Percentiles rank a stretch among this genome's conserved stretches.
These are phyloP conservation scores for Sarocladium oryzae DNA, from an alignment of 2,329 filamentous ascomycete genomes.

Conservation along the genomic window DNA sequence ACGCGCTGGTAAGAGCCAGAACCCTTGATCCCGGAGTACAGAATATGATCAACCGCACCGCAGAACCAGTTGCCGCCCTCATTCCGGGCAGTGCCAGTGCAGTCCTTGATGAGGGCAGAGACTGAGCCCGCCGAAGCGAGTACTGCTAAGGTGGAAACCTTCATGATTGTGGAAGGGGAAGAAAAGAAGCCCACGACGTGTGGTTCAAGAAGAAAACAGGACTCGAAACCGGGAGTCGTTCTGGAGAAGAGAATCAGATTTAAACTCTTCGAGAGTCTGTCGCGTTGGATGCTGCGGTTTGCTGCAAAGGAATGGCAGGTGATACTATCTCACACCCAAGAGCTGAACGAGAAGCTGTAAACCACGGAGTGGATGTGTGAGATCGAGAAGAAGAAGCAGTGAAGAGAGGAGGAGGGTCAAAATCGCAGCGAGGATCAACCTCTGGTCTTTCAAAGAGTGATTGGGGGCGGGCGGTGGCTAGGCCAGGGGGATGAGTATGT, in stretches of 20 bases:
- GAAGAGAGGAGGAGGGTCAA: not conserved
- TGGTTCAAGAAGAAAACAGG: not conserved
- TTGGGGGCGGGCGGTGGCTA: not conserved
- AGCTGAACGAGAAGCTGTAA: slow-evolving; percentile 6
- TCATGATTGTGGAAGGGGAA: slow-evolving; percentile 20
- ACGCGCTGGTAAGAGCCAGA: slow-evolving; percentile 60
- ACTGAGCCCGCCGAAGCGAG: slow-evolving; percentile 23
- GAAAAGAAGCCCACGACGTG: too few species aligned
- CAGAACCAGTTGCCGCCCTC: slow-evolving; percentile 60
- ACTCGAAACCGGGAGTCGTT: slow-evolving; percentile 5
- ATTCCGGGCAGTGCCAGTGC: slow-evolving; percentile 25
- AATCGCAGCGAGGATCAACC: not conserved
- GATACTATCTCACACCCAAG: slow-evolving; percentile 8
- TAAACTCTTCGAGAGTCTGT: slow-evolving; percentile 6
- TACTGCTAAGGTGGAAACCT: slow-evolving; percentile 19
- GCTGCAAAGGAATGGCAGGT: slow-evolving; percentile 2
- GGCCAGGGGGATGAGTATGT: not conserved
- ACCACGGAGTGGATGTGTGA: not conserved
- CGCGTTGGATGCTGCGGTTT: not conserved
- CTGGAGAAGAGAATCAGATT: not conserved
- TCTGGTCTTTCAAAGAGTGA: slow-evolving; percentile 4
- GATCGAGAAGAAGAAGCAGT: too few species aligned
- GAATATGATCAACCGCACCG: slow-evolving; percentile 56
- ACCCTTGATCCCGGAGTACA: slow-evolving; percentile 57
- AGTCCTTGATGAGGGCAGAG: slow-evolving; percentile 27